Evolutionary conservation across 78 protist genomes (phyloP).

Genomic region (Neovahlkampfia damariscottae): DNA sequence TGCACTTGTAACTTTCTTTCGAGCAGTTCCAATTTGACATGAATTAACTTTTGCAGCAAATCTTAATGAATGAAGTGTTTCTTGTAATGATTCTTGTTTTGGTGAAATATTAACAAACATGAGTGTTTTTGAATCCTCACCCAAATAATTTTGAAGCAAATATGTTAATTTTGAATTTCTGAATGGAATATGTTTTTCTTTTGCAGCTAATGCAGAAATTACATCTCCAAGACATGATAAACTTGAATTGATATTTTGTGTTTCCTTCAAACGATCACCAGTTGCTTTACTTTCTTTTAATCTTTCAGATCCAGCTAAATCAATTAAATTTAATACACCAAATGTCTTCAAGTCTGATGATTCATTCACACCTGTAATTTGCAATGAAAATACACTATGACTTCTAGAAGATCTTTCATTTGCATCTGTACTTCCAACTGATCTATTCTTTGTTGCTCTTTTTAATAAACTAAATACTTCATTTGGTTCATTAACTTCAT

Average conservation of each 20-base stretch:
- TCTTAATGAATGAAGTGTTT: conserved; percentile 28
- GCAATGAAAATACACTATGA: conserved; percentile 45
- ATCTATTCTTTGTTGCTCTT: conserved; percentile 10
- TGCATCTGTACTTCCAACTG: background rate
- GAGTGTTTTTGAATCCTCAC: conserved; percentile 25
- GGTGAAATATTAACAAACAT: conserved; percentile 39
- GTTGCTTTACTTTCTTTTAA: conserved; percentile 10
- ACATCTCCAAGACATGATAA: conserved; percentile 31
- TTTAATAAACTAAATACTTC: conserved; percentile 1
- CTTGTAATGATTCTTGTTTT: background rate
- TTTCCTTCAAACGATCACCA: conserved; percentile 27
- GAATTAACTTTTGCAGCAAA: conserved; percentile 22
- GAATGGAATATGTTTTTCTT: conserved; percentile 38
- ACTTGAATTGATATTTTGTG: conserved; percentile 31
- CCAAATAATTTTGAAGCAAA: conserved; percentile 38
- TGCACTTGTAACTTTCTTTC: no score
- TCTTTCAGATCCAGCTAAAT: conserved; percentile 72
- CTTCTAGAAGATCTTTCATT: conserved; percentile 46
- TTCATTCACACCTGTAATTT: conserved; percentile 5
- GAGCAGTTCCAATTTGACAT: background rate
- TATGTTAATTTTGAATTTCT: conserved; percentile 53
- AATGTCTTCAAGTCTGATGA: background rate
- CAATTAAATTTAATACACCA: conserved; percentile 41
- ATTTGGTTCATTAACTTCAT: background rate
- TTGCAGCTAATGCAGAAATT: conserved; percentile 20